Evolutionary conservation across 257 asterid genomes (phyloP).

Genomic region (Lycium ferocissimum): DNA sequence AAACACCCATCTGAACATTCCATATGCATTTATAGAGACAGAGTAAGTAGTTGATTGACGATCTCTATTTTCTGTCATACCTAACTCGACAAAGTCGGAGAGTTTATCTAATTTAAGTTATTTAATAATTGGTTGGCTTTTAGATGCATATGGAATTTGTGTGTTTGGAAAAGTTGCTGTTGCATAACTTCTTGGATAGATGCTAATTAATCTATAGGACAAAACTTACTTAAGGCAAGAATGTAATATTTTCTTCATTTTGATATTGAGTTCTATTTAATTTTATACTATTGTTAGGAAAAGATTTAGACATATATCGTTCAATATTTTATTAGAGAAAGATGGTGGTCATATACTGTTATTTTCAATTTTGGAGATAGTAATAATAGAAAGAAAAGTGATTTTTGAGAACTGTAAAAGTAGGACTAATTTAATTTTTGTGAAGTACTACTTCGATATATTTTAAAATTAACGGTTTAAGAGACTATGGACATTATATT

Average conservation of each 20-base stretch:
- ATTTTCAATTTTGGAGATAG: neutral
- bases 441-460: neutral
- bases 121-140: neutral
- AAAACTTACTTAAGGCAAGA: neutral
- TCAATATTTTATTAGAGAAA: too few species aligned
- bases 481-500: too few species aligned
- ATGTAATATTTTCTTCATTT: neutral
- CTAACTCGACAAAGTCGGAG: neutral
- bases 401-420: neutral
- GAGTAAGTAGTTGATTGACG: neutral
- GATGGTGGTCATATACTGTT: neutral
- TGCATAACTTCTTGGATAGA: neutral
- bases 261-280: neutral
- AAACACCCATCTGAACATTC: neutral
- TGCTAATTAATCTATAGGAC: neutral
- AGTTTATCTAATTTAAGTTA: conserved; percentile 3
- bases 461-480: too few species aligned
- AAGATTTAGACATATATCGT: too few species aligned
- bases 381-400: too few species aligned
- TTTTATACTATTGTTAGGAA: neutral
- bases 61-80: neutral
- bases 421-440: neutral
- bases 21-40: neutral
- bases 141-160: neutral
- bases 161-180: neutral